Percentiles rank a stretch among this genome's conserved stretches.
Conservation (phyloP, 129 eudicot species). For the Kitagawia praeruptora region DNA sequence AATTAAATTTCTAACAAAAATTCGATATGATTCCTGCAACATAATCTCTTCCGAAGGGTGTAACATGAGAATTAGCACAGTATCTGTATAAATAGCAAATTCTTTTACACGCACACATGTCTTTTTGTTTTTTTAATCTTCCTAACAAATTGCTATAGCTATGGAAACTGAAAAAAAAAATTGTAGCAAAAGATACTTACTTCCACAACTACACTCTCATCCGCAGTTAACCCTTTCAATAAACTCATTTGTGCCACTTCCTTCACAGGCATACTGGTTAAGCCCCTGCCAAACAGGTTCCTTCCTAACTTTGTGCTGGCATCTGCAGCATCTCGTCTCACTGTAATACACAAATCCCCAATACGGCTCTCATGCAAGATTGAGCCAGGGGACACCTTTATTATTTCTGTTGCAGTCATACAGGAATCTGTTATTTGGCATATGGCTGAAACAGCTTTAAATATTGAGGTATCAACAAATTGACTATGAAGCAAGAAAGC, state of each 20-base stretch:
- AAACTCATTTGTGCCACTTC: slow-evolving; percentile 58
- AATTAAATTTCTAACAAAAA: background rate
- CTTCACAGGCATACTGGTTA: slow-evolving; percentile 30
- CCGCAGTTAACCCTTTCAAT: background rate
- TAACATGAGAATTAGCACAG: background rate
- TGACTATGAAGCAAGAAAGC: slow-evolving; percentile 93
- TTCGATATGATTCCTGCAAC: background rate
- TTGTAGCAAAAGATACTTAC: slow-evolving; percentile 39
- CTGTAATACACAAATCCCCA: slow-evolving; percentile 74
- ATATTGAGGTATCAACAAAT: slow-evolving; percentile 70
- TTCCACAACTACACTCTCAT: slow-evolving; percentile 34
- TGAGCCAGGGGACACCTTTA: slow-evolving; percentile 39
- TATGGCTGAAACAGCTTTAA: slow-evolving; percentile 77
- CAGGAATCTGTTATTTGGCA: slow-evolving; percentile 40
- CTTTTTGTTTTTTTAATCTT: background rate
- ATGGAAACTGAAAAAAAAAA: background rate
- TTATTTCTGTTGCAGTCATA: slow-evolving; percentile 6
- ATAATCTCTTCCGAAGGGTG: background rate
- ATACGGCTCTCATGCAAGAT: slow-evolving; percentile 46
- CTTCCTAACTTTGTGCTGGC: slow-evolving; percentile 53
- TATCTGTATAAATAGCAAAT: background rate
- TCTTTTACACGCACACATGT: background rate
- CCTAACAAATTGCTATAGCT: background rate
- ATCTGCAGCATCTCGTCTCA: slow-evolving; percentile 68
- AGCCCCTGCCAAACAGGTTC: slow-evolving; percentile 40